Percentiles rank a stretch among this genome's conserved stretches.
Evolutionary conservation across 768 basidiomycete species (phyloP).

Genomic region (Tulasnella sp.): DNA sequence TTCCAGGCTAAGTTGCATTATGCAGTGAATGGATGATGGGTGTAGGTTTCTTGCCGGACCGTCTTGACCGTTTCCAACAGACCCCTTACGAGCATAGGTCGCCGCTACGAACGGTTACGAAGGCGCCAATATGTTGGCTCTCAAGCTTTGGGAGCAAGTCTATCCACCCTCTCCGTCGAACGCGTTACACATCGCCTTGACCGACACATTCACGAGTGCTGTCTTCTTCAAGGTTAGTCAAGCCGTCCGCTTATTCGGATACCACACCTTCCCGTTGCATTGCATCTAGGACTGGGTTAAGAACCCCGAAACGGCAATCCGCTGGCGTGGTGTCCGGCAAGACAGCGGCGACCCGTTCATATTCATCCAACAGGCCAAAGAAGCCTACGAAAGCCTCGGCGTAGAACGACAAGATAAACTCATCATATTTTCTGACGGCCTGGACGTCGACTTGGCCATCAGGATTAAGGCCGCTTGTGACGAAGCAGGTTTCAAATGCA

Average conservation of each 20-base stretch:
- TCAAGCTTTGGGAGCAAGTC: constrained; percentile 78
- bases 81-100: constrained; percentile 34
- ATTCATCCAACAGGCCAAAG: constrained; percentile 65
- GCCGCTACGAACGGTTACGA: constrained; percentile 79
- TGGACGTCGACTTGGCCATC: constrained; percentile 60
- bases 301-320: constrained; percentile 41
- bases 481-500: constrained; percentile 52
- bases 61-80: too few relatives aligned
- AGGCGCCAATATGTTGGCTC: constrained; percentile 53
- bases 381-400: constrained; percentile 56
- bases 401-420: constrained; percentile 52
- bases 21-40: constrained; percentile 85
- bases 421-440: constrained; percentile 74
- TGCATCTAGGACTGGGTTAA: constrained; percentile 25
- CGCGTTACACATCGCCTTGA: constrained; percentile 55
- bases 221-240: constrained; percentile 63
- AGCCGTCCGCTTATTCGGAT: not conserved
- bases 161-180: constrained; percentile 36
- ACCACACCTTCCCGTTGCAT: not conserved
- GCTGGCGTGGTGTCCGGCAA: constrained; percentile 79
- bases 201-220: constrained; percentile 87
- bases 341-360: constrained; percentile 83
- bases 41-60: constrained; percentile 39
- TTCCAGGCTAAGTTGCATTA: not conserved
- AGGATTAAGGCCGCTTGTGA: constrained; percentile 58